A percentile compares a stretch with the other conserved stretches of the same genome.
phyloP scores from a whole-genome alignment of 768 basidiomycete genomes.

The Coprinopsis marcescibilis region DNA sequence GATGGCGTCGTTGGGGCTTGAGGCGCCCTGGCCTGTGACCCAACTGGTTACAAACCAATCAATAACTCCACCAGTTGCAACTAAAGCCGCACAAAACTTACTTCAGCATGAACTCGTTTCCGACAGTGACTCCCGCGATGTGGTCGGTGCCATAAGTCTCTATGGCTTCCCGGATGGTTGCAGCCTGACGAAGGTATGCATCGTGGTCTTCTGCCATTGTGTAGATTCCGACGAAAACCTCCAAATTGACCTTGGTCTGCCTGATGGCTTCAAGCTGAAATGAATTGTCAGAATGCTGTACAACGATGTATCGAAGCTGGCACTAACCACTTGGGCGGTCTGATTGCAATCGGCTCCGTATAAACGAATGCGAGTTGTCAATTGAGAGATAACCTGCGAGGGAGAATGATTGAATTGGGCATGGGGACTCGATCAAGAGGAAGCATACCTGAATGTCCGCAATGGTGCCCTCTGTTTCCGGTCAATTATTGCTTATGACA shows the following conservation, averaged over 20 bases:
- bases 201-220: conserved; percentile 49
- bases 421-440: background rate
- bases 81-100: conserved; percentile 23
- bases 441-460: conserved; percentile 59
- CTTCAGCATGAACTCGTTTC: conserved; percentile 89
- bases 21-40: conserved; percentile 39
- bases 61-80: background rate
- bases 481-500: conserved; percentile 1
- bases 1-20: conserved; percentile 52
- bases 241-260: conserved; percentile 80
- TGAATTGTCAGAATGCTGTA: conserved; percentile 4
- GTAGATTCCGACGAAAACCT: conserved; percentile 73
- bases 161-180: conserved; percentile 59
- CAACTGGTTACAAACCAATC: conserved; percentile 38
- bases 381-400: conserved; percentile 69
- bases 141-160: conserved; percentile 71
- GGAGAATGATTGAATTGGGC: background rate
- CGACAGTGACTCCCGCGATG: conserved; percentile 80
- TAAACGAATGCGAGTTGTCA: conserved; percentile 73
- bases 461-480: conserved; percentile 47
- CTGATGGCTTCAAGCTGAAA: conserved; percentile 78
- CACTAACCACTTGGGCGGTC: conserved; percentile 62
- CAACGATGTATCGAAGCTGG: background rate
- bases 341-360: conserved; percentile 89
- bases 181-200: conserved; percentile 68